Conservation (phyloP, 116 monocot genomes). For the Iris pallida region DNA sequence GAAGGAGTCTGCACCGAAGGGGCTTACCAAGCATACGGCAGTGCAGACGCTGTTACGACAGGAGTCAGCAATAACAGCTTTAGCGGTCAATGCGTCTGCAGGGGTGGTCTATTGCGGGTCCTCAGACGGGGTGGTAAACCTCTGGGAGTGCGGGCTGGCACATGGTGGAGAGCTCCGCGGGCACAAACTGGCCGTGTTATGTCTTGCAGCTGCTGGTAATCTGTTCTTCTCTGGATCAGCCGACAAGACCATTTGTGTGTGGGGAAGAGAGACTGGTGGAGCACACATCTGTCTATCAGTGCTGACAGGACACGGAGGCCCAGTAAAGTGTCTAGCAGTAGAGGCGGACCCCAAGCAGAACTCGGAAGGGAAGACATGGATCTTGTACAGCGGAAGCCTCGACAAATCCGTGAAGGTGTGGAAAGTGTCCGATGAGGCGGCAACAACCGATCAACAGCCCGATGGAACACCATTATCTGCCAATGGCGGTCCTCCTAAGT, state of each 20-base stretch:
- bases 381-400: conserved; percentile 32
- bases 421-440: conserved; percentile 23
- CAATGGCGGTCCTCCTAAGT: not conserved
- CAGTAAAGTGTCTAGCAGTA: conserved; percentile 61
- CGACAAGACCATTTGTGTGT: conserved; percentile 54
- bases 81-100: conserved; percentile 25
- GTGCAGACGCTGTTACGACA: conserved; percentile 35
- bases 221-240: conserved; percentile 61
- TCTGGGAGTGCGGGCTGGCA: conserved; percentile 36
- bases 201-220: conserved; percentile 33
- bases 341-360: conserved; percentile 25
- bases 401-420: conserved; percentile 40
- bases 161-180: conserved; percentile 34
- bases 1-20: conserved; percentile 23
- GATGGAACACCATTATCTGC: not conserved
- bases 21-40: conserved; percentile 18
- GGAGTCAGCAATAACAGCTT: conserved; percentile 52
- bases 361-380: not conserved
- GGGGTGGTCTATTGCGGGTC: conserved; percentile 47
- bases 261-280: conserved; percentile 37
- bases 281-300: conserved; percentile 47
- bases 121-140: conserved; percentile 52
- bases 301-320: conserved; percentile 43
- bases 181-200: conserved; percentile 59
- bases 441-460: not conserved